A percentile compares a stretch with the other conserved stretches of the same genome.
phyloP scores from a whole-genome alignment of 108 stramenopile species.

The Nitzschia sp. region DNA sequence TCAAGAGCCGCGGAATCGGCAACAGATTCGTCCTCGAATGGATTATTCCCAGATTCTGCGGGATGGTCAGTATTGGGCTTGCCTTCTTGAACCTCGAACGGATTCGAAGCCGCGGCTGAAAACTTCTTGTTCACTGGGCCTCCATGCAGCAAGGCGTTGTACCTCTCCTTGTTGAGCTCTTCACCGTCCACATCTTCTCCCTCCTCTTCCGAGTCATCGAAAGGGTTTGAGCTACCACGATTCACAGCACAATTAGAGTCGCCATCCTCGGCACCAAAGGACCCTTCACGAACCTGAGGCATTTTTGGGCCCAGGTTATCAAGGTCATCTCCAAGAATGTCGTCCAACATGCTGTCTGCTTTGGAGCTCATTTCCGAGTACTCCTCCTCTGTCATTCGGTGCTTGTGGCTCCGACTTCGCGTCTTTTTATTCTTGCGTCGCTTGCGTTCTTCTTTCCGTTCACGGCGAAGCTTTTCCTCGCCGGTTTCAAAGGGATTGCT shows the following conservation, averaged over 20 bases:
- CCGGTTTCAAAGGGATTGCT: constrained; percentile 15
- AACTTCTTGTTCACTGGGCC: no score
- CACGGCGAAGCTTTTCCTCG: background rate
- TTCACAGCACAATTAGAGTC: background rate
- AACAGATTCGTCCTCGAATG: constrained; percentile 12
- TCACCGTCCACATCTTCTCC: constrained; percentile 4
- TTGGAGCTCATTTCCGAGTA: constrained; percentile 16
- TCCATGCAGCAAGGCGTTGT: background rate
- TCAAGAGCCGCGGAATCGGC: constrained; percentile 4
- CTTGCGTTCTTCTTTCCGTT: constrained; percentile 1
- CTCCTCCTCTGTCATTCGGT: constrained; percentile 13
- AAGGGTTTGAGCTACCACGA: background rate
- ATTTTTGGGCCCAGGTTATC: background rate
- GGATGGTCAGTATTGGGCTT: no score
- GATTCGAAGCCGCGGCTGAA: no score
- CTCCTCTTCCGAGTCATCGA: constrained; percentile 11
- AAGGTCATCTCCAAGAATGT: constrained; percentile 7
- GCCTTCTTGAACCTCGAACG: no score
- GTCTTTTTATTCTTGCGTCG: background rate
- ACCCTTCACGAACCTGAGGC: background rate
- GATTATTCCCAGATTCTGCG: background rate
- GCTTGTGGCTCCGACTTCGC: constrained; percentile 1
- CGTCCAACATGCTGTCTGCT: constrained; percentile 17
- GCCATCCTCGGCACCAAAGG: background rate
- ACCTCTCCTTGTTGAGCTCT: constrained; percentile 7